A percentile compares a stretch with the other conserved stretches of the same genome.
These are phyloP conservation scores for Inga laurina DNA, from an alignment of 306 rosid species.

Conservation along the genomic window DNA sequence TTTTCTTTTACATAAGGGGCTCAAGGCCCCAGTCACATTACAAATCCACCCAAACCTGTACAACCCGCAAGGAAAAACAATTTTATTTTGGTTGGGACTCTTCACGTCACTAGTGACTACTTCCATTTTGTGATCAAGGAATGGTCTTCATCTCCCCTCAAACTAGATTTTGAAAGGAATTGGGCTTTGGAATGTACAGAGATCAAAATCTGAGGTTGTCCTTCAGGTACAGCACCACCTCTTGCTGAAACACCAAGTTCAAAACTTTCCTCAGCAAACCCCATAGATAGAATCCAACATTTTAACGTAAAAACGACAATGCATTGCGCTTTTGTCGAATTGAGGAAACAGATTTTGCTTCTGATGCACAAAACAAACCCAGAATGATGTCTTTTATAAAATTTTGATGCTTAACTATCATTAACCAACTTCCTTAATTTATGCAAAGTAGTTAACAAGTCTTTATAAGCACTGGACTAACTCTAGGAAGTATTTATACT, in stretches of 20 bases:
- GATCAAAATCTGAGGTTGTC: constrained; percentile 70
- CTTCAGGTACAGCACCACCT: constrained; percentile 74
- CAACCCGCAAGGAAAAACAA: not conserved
- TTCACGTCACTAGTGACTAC: constrained; percentile 18
- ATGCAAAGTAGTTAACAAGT: no score
- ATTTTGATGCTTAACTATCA: not conserved
- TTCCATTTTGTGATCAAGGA: constrained; percentile 27
- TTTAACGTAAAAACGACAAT: not conserved
- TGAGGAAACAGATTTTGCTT: not conserved
- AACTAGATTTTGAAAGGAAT: constrained; percentile 16
- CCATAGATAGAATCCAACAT: not conserved
- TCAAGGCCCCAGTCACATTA: not conserved
- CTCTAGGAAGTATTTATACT: not conserved
- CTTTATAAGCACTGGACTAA: no score
- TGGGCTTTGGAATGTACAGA: not conserved
- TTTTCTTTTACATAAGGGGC: not conserved
- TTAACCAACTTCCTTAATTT: not conserved
- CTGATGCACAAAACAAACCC: not conserved
- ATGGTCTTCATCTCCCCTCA: constrained; percentile 17
- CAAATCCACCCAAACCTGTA: not conserved
- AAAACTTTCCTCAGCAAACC: constrained; percentile 2
- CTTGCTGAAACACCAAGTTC: constrained; percentile 63
- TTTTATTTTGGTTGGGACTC: not conserved
- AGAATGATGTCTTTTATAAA: not conserved
- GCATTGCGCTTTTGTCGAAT: not conserved